These are phyloP conservation scores for Hortaea werneckii DNA, from an alignment of 2,329 filamentous ascomycete species.

Conservation along the genomic window DNA sequence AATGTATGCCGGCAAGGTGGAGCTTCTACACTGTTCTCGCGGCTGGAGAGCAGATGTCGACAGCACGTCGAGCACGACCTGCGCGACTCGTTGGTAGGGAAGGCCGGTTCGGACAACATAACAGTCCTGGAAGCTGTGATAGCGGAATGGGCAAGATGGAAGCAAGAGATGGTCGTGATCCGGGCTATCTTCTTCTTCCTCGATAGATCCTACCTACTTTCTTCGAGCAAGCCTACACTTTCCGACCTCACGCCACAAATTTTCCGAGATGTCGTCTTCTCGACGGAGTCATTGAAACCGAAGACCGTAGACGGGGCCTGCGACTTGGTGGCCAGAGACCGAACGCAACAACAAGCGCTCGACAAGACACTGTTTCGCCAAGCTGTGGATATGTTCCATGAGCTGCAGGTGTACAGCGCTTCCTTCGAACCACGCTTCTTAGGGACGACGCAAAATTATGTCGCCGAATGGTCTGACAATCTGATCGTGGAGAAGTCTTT, in stretches of 20 bases:
- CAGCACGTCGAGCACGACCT: slow-evolving; percentile 50
- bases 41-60: slow-evolving; percentile 57
- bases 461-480: slow-evolving; percentile 58
- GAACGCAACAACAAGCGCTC: slow-evolving; percentile 42
- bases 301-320: slow-evolving; percentile 62
- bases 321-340: slow-evolving; percentile 63
- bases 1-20: slow-evolving; percentile 75
- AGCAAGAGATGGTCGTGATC: slow-evolving; percentile 64
- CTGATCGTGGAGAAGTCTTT: slow-evolving; percentile 53
- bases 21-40: slow-evolving; percentile 56
- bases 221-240: slow-evolving; percentile 61
- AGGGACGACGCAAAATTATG: slow-evolving; percentile 55
- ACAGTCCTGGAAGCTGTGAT: slow-evolving; percentile 53
- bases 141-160: slow-evolving; percentile 67
- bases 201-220: slow-evolving; percentile 78
- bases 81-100: slow-evolving; percentile 48
- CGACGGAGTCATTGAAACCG: slow-evolving; percentile 40
- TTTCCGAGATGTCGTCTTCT: slow-evolving; percentile 57
- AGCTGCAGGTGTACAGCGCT: slow-evolving; percentile 70
- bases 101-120: slow-evolving; percentile 47
- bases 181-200: slow-evolving; percentile 89
- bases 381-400: slow-evolving; percentile 71
- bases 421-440: slow-evolving; percentile 72
- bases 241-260: slow-evolving; percentile 70
- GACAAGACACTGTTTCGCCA: slow-evolving; percentile 60